Evolutionary conservation across 805 yeast genomes (phyloP), one percentile per base, ranked within the genome.

Genomic region (Candida boidinii): DNA sequence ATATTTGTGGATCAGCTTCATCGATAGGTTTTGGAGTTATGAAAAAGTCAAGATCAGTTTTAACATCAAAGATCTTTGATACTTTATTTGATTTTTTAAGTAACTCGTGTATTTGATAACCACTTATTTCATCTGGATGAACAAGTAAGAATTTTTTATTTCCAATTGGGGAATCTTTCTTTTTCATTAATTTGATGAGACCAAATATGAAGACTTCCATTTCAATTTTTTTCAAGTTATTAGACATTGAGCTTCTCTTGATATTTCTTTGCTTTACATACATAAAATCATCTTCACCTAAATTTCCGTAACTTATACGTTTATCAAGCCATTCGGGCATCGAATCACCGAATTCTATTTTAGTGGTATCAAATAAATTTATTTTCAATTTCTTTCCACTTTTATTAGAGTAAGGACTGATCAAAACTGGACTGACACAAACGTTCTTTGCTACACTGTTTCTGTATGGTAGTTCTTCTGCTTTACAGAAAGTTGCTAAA

Each of bases 121-220:
- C 48, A 21, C 43, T 46, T 2, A 43, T 21, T 28, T 46, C 50
- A 38, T 56, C 62, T 3, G 57, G 45, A 30, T 50, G 46, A 10
- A 55, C 53, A 23, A 54, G 16, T 7, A 54, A 21, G 8, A 44
- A 29, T 17, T 41, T 37, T 16, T 37, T 43, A 4, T 32, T 23
- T 7, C 22, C 28, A 12, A 45, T 31, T 1, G 13, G 23, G 1
- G 34, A 19, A 2, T 23, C 13, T 18, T 34, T 27, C 20, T 39
- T 41, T 23, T 46, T 46, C 17, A 42, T 9, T 4, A 50, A 30
- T 35, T 49, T 46, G n/a, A 39, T 33, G 27, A 53, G 29, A 3
- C 54, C 60, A 17, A 39, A 23, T n/a, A 48, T 38, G 2, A 53
- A 28, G 14, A 53, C 30, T 22, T 45, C 44, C 16, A 49, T 29